Evolutionary conservation across 257 asterid genomes (phyloP).

Genomic region (Echites panduratus): DNA sequence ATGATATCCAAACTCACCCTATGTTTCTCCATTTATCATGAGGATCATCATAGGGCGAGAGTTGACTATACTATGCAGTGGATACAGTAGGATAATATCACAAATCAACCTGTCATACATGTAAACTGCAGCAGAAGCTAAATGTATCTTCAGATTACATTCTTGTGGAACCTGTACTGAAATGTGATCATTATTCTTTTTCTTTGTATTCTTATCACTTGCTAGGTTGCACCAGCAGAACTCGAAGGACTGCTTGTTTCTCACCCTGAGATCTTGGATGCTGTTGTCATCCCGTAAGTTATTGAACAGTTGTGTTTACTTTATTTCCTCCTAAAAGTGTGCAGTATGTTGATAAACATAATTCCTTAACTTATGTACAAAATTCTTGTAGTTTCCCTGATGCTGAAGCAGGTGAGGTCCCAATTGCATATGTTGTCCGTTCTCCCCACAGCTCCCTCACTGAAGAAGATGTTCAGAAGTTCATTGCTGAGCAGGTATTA

Average conservation of each 20-base stretch:
- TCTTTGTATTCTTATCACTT: constrained; percentile 4
- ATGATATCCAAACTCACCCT: no score
- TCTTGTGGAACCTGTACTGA: background rate
- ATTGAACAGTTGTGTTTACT: background rate
- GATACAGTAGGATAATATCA: background rate
- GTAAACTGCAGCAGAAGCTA: background rate
- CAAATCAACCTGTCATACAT: background rate
- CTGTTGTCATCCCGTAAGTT: constrained; percentile 90
- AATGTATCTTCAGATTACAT: background rate
- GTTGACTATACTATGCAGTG: background rate
- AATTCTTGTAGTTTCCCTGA: constrained; percentile 61
- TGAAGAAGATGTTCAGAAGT: constrained; percentile 76
- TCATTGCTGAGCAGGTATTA: constrained; percentile 79
- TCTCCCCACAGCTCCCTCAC: constrained; percentile 76
- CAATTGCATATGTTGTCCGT: constrained; percentile 77
- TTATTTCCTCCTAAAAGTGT: background rate
- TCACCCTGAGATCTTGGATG: constrained; percentile 87
- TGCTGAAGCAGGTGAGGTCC: constrained; percentile 99
- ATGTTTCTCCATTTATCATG: background rate
- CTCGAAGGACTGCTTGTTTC: constrained; percentile 92
- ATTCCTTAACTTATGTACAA: constrained; percentile 3
- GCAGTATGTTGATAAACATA: background rate
- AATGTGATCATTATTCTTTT: background rate
- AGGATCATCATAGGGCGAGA: background rate
- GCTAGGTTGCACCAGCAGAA: constrained; percentile 98